Evolutionary conservation across 257 asterid species (phyloP), one percentile per base, ranked within the genome.

Genomic region (Anisodus tanguticus): DNA sequence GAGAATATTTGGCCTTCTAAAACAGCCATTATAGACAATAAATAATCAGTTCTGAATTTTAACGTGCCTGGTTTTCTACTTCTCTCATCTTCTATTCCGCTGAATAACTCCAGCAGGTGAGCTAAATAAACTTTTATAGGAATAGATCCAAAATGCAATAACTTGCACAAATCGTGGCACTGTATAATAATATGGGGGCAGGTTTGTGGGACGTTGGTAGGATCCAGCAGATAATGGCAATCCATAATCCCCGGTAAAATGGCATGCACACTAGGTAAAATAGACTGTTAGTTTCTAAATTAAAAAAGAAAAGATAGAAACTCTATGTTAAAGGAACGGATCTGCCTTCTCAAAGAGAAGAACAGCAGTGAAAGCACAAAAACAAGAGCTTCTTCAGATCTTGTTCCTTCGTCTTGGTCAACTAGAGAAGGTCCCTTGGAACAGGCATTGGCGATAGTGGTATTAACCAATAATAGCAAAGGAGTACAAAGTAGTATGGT

Each of bases 141-240:
- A 82, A 93, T 88, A 72, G 95, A 90, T 72, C 99, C 99, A 82
- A 92, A 96, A 88, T 96, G 95, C 90, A 96, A 85, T 87, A 96
- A 85, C 91, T 86, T 93, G 97, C 98, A 94, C 88, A 92, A 85
- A 82, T 92, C 93, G 68, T 85, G 95, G 91, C 98, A 93, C 82
- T 85, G 88, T 83, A 93, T 90, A 89, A 92, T 88, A 83, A 91
- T 83, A 86, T 82, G 90, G 84, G 95, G 84, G 31, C 85, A 68
- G 35, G 90, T 84, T 89, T 89, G 91, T 84, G 80, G 55, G 26
- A 77, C 70, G 47, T 69, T 74, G 60, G 87, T 88, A 81, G 89
- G 91, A 43, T 87, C 89, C 26, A 93, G 86, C 84, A 90, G 88
- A 51, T 83, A 58, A 82, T 86, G 90, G 81, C 85, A 89, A 88